Evolutionary conservation across 768 basidiomycete genomes (phyloP).

Genomic region (Collybia sordida): DNA sequence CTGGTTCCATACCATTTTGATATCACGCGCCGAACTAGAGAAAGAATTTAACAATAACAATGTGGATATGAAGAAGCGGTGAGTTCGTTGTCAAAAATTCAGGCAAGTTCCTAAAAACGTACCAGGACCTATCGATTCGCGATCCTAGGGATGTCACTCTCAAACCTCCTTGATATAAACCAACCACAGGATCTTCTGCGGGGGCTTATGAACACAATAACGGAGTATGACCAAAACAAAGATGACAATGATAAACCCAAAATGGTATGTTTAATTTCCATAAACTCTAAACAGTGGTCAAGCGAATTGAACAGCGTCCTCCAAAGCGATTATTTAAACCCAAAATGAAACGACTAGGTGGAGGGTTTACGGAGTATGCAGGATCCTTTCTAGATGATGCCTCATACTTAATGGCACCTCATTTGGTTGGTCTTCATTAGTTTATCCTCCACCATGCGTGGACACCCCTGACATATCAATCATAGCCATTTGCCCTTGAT

Average conservation of each 20-base stretch:
- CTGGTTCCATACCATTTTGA: conserved; percentile 87
- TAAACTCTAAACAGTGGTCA: conserved; percentile 5
- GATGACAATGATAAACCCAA: conserved; percentile 74
- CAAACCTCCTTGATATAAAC: conserved; percentile 76
- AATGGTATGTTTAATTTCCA: conserved; percentile 47
- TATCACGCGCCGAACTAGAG: conserved; percentile 73
- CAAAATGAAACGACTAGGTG: conserved; percentile 52
- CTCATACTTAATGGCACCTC: conserved; percentile 70
- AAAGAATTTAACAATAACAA: conserved; percentile 76
- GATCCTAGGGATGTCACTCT: conserved; percentile 84
- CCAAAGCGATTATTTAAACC: conserved; percentile 59
- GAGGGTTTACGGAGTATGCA: conserved; percentile 59
- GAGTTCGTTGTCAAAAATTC: conserved; percentile 15
- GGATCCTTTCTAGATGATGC: conserved; percentile 65
- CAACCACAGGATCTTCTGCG: conserved; percentile 80
- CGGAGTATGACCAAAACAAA: conserved; percentile 78
- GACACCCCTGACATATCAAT: conserved; percentile 2
- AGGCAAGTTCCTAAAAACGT: neutral
- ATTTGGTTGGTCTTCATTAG: conserved; percentile 55
- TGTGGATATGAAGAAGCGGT: conserved; percentile 78
- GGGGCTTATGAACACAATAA: conserved; percentile 66
- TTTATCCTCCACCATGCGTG: neutral
- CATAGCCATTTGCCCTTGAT: conserved; percentile 83
- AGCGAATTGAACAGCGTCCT: conserved; percentile 19
- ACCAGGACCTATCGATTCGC: conserved; percentile 79